phyloP scores from a whole-genome alignment of 805 yeast species.

The Yarrowia bubula region DNA sequence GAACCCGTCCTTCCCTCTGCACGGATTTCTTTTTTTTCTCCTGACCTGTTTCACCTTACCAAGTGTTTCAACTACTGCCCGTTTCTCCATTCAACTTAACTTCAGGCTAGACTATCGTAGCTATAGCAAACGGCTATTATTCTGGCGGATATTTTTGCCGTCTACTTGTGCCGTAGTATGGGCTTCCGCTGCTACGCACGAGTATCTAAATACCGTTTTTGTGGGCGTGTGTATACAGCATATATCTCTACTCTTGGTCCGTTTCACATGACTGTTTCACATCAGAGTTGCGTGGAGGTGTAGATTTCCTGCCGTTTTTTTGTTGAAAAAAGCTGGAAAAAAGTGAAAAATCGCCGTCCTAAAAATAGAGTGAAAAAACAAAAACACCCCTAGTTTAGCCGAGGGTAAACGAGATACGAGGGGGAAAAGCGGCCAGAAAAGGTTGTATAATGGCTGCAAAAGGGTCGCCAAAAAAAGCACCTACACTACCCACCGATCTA shows the following conservation, averaged over 20 bases:
- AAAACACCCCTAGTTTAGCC: no score
- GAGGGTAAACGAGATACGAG: no score
- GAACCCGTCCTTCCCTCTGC: neutral
- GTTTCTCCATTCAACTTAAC: neutral
- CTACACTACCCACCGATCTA: no score
- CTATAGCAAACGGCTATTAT: neutral
- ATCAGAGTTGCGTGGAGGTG: neutral
- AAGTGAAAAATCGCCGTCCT: neutral
- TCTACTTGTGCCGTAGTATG: neutral
- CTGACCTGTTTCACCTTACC: neutral
- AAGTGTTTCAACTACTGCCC: neutral
- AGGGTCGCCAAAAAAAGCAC: neutral
- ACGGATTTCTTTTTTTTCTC: neutral
- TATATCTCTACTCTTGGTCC: no score
- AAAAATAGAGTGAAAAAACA: no score
- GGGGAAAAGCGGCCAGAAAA: no score
- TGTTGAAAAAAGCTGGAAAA: neutral
- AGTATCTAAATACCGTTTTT: no score
- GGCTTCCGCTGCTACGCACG: no score
- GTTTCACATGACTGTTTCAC: constrained; percentile 21
- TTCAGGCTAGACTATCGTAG: no score
- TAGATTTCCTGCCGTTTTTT: neutral
- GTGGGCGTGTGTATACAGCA: no score
- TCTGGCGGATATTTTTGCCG: neutral
- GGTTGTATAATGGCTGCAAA: no score